Base-by-base conservation (phyloP, 306 rosid species). In the Lathyrus sativus region DNA sequence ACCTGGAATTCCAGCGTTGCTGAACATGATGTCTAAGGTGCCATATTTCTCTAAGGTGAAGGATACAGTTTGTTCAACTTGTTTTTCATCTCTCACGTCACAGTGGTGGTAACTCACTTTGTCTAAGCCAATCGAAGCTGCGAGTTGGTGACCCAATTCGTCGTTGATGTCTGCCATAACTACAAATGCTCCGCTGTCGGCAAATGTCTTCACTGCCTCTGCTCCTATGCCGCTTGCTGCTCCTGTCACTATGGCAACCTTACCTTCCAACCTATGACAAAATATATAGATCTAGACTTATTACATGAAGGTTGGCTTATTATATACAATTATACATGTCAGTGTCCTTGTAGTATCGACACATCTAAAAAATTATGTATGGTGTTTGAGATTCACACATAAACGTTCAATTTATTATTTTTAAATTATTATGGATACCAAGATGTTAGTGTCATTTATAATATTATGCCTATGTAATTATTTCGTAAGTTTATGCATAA, bases 171-270 rank as follows among this genome's bases (percentile, higher is more conserved):
- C 97, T 2, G 85, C 92, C 31, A 65, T 62, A 3, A 90, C 90
- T 4, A 90, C 81, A 0, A 43, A 66, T 15, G 97, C 95, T 0
- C 97, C 92, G 11, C 86, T 74, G 19, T 54, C 73, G 0, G 72
- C 65, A 29, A 91, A 91, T 54, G 85, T 7, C 35, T 70, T 82
- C 14, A 55, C 87, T 2, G 92, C 39, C 11, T 79, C 87, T 69
- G 74, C 89, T 8, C 92, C 95, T 51, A 90, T 86, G 24, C 97
- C 97, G 12, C 88, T 80, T 7, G 92, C 87, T 42, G 1, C 97
- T 89, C 51, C 51, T 0, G 95, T 86, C 2, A 88, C 71, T 14
- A 91, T 60, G 4, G 86, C 90, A 29, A 91, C 95, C 77, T 88
- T 91, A 14, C 90, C 89, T 45, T 91, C 84, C 75, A 91, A 78